These are phyloP conservation scores for Salix arbutifolia DNA, from an alignment of 345 rosid species.

Conservation along the genomic window DNA sequence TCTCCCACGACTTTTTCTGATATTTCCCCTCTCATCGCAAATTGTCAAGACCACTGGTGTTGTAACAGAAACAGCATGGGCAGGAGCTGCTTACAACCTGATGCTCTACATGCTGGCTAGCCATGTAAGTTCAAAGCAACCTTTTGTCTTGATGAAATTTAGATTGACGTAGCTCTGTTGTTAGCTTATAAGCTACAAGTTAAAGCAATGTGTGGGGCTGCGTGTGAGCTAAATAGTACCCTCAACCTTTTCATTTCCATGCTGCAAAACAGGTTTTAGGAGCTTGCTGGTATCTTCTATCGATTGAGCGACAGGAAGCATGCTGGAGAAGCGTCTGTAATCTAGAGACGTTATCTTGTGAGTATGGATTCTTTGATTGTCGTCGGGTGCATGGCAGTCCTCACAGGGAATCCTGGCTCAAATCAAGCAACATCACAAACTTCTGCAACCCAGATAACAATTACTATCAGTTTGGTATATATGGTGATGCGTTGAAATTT, in stretches of 20 bases:
- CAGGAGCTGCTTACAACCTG: constrained; percentile 90
- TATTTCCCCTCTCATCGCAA: constrained; percentile 71
- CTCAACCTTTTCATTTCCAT: background rate
- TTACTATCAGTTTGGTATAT: constrained; percentile 70
- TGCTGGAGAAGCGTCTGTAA: constrained; percentile 76
- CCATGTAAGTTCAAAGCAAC: constrained; percentile 57
- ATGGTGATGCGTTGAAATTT: constrained; percentile 58
- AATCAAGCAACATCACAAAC: constrained; percentile 54
- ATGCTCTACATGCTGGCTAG: constrained; percentile 93
- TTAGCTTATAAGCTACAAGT: too few relatives aligned
- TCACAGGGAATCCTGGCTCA: constrained; percentile 51
- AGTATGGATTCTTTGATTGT: constrained; percentile 64
- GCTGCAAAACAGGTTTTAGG: constrained; percentile 61
- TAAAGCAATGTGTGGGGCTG: too few relatives aligned
- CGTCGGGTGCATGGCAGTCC: constrained; percentile 25
- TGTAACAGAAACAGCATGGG: constrained; percentile 91
- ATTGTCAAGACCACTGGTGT: constrained; percentile 83
- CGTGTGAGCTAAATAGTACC: background rate
- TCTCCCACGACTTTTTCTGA: constrained; percentile 64
- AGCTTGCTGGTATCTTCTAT: constrained; percentile 92
- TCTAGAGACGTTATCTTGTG: constrained; percentile 45
- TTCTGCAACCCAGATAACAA: constrained; percentile 44
- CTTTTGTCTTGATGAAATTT: background rate
- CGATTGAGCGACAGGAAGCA: constrained; percentile 76
- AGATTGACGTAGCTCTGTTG: background rate